Evolutionary conservation across 305 asterid species (phyloP).

Genomic region (Stenogyne calaminthoides): DNA sequence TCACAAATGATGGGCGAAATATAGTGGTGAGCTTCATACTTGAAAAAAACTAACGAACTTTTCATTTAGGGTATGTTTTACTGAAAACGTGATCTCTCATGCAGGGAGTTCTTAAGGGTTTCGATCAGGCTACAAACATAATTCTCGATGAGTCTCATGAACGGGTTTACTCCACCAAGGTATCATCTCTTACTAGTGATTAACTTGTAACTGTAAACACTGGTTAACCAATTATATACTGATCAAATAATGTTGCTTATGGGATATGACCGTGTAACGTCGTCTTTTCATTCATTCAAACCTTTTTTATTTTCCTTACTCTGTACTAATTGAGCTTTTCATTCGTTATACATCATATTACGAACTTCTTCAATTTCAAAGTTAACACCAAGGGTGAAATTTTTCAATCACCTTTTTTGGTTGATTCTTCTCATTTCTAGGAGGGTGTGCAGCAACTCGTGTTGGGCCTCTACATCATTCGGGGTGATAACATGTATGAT

Average conservation of each 20-base stretch:
- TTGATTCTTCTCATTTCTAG: slow-evolving; percentile 47
- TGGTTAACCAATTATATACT: background rate
- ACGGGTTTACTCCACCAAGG: slow-evolving; percentile 98
- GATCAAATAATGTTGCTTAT: background rate
- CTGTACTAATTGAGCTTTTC: background rate
- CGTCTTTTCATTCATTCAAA: background rate
- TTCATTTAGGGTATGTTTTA: slow-evolving; percentile 15
- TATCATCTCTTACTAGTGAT: slow-evolving; percentile 29
- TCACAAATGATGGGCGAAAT: slow-evolving; percentile 95
- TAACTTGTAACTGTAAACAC: background rate
- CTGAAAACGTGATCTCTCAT: slow-evolving; percentile 21
- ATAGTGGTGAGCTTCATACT: slow-evolving; percentile 70
- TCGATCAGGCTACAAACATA: slow-evolving; percentile 89
- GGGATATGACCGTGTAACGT: background rate
- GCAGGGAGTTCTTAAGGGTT: slow-evolving; percentile 89
- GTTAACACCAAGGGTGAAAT: background rate
- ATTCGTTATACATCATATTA: background rate
- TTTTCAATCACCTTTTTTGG: background rate
- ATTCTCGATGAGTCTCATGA: slow-evolving; percentile 98
- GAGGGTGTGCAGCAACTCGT: slow-evolving; percentile 99
- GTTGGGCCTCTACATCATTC: slow-evolving; percentile 94
- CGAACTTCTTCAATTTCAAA: background rate
- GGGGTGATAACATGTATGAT: slow-evolving; percentile 96
- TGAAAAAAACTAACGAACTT: background rate
- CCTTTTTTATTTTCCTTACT: background rate